Conservation (phyloP, 2,329 filamentous ascomycete species). For the Fusarium liriodendri region DNA sequence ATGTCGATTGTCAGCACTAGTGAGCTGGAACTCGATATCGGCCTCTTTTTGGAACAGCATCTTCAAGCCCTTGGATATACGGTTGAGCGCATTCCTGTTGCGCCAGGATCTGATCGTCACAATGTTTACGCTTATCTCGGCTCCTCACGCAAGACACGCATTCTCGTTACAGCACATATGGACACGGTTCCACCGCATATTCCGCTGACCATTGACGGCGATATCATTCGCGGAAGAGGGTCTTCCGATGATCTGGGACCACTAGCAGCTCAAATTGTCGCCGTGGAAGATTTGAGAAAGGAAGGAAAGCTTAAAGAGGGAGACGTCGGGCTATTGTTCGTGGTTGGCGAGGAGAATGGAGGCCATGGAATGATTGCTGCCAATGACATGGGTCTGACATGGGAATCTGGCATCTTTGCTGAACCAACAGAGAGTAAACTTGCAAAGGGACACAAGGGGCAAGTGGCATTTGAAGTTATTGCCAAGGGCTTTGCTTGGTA, state of each 20-base stretch:
- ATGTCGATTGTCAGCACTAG: slow-evolving; percentile 52
- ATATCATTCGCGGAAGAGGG: slow-evolving; percentile 68
- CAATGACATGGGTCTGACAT: slow-evolving; percentile 59
- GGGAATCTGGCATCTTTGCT: slow-evolving; percentile 76
- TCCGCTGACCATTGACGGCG: slow-evolving; percentile 66
- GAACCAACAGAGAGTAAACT: slow-evolving; percentile 80
- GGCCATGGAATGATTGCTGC: slow-evolving; percentile 73
- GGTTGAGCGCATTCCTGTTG: slow-evolving; percentile 50
- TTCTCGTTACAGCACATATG: slow-evolving; percentile 72
- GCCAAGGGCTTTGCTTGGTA: slow-evolving; percentile 67
- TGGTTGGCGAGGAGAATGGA: slow-evolving; percentile 75
- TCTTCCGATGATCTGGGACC: slow-evolving; percentile 74
- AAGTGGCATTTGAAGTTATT: slow-evolving; percentile 66
- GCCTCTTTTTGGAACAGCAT: slow-evolving; percentile 47
- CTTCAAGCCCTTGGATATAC: slow-evolving; percentile 49
- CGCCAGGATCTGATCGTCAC: slow-evolving; percentile 45
- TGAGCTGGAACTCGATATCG: slow-evolving; percentile 51
- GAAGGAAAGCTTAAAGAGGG: slow-evolving; percentile 37
- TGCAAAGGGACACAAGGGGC: slow-evolving; percentile 78
- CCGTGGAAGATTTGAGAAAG: slow-evolving; percentile 53
- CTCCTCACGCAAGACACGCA: slow-evolving; percentile 43
- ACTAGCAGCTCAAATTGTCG: slow-evolving; percentile 76
- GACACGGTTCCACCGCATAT: slow-evolving; percentile 78
- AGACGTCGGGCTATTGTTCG: slow-evolving; percentile 60
- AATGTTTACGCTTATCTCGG: slow-evolving; percentile 56